Conservation (phyloP, 768 basidiomycete species). For the Cystobasidium ongulense region DNA sequence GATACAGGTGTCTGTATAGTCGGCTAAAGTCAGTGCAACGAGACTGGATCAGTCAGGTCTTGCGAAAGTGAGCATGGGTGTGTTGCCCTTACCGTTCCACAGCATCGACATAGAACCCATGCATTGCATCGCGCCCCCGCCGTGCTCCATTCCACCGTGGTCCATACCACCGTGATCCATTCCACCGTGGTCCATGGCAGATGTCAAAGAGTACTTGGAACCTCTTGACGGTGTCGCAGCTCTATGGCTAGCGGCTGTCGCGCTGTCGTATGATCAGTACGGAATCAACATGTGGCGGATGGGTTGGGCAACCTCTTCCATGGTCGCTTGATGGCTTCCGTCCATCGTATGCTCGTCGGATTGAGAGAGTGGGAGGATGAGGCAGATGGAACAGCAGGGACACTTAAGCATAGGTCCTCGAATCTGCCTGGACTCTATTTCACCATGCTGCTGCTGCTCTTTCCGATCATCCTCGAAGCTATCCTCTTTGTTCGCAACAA, state of each 20-base stretch:
- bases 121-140: slow-evolving; percentile 46
- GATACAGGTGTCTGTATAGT: slow-evolving; percentile 34
- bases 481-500: too few relatives aligned
- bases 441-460: too few relatives aligned
- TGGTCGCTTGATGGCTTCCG: neutral
- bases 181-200: slow-evolving; percentile 21
- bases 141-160: slow-evolving; percentile 22
- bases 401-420: too few relatives aligned
- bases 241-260: neutral
- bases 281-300: neutral
- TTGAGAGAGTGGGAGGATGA: too few relatives aligned
- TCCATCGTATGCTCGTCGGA: neutral
- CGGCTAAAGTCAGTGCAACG: too few relatives aligned
- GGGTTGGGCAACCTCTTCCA: neutral
- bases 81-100: slow-evolving; percentile 50
- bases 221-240: neutral
- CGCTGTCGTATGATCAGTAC: neutral
- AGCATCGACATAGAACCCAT: slow-evolving; percentile 64
- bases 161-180: slow-evolving; percentile 26
- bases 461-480: too few relatives aligned
- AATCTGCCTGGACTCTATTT: too few relatives aligned
- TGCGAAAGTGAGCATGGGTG: neutral
- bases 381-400: too few relatives aligned
- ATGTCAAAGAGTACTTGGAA: neutral
- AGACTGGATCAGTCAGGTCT: too few relatives aligned